Evolutionary conservation across 768 basidiomycete species (phyloP), one percentile per base, ranked within the genome.

Genomic region (Mycena galericulata): DNA sequence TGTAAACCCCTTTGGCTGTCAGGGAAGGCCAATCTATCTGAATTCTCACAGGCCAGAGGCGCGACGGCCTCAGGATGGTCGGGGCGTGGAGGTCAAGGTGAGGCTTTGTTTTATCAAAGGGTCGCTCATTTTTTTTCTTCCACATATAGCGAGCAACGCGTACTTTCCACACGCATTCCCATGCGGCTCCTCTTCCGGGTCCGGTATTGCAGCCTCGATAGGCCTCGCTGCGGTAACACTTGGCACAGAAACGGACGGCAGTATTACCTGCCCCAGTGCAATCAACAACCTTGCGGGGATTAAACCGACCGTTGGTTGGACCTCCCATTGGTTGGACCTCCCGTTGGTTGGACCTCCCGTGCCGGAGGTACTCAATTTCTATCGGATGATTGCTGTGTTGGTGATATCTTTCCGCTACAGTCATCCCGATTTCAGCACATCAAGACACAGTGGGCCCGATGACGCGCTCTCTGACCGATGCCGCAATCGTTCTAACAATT

Each of bases 401-500:
- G 65, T 43, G 49, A 61, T 41, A 9, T 38, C 14, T 18, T 38
- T 20, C 43, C 43, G 47, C 24, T 27, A 22, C 58, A 88, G 89
- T 89, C 4, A 79, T 89, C 36, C 89, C 89, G 3, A 87, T 88
- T 9, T 88, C 87, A 2, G 76, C 77, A n/a, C 83, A 88, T 68
- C 88, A 88, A 75, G 89, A 90, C 68, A 86, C 88, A 1, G 83
- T 89, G 5, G 89, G 89, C 0, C 88, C 89, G 0, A 83, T 90
- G 69, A 77, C 85, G 5, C 81, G 88, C 6, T 85, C 86, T 8
- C 71, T 89, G 32, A 73, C 85, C 0, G 89, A 90, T 62, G 87
- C 84, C 0, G 88, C 88, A 0, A 81, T 85, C 46, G 81, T 89
- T 3, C 79, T 90, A 20, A 83, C 84, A 24, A 74, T 86, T 41